Evolutionary conservation across 306 rosid genomes (phyloP).

Genomic region (Acacia crassicarpa): DNA sequence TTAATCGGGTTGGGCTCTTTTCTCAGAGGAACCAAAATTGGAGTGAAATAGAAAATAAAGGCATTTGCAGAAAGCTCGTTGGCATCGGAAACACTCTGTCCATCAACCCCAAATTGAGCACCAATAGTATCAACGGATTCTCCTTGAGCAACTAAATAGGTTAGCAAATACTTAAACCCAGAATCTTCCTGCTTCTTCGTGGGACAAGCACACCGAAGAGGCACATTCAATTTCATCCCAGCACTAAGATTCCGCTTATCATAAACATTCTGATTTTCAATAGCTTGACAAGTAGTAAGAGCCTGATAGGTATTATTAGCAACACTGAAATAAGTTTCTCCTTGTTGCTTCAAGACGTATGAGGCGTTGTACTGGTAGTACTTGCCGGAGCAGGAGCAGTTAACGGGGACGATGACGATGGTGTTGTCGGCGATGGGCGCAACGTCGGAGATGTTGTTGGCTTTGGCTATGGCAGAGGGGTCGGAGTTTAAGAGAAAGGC

Average conservation of each 20-base stretch:
- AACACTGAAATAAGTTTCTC: conserved; percentile 53
- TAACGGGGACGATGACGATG: conserved; percentile 49
- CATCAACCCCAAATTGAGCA: conserved; percentile 35
- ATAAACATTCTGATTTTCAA: conserved; percentile 44
- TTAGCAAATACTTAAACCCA: conserved; percentile 55
- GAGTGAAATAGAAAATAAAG: conserved; percentile 47
- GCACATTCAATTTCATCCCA: conserved; percentile 37
- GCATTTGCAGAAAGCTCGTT: conserved; percentile 28
- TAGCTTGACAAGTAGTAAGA: conserved; percentile 73
- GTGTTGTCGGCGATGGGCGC: conserved; percentile 28
- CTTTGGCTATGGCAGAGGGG: conserved; percentile 29
- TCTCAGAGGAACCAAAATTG: conserved; percentile 54
- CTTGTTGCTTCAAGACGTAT: neutral
- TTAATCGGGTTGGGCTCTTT: conserved; percentile 20
- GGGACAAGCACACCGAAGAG: conserved; percentile 75
- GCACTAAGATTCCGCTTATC: neutral
- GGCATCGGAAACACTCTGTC: conserved; percentile 40
- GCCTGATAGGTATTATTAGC: conserved; percentile 65
- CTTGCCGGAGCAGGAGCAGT: conserved; percentile 50
- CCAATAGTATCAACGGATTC: conserved; percentile 39
- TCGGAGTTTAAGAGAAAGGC: conserved; percentile 44
- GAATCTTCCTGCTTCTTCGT: conserved; percentile 41
- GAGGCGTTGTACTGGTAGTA: conserved; percentile 57
- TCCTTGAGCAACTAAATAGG: conserved; percentile 36
- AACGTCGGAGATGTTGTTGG: conserved; percentile 59